Conservation (phyloP, 129 eudicot genomes). For the carrot (Daucus carota) region DH1_v3.0 NC_030385.2:39166501-39167000, state of each 20-base stretch:
- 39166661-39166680: slow-evolving; percentile 29
- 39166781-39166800: slow-evolving; percentile 92
- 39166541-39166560: slow-evolving; percentile 30
- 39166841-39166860: slow-evolving; percentile 37
- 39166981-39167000: slow-evolving; percentile 45
- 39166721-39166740: no score
- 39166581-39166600: slow-evolving; percentile 29
- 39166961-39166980: slow-evolving; percentile 34
- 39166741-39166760: slow-evolving; percentile 78
- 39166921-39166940: slow-evolving; percentile 25
- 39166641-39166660: slow-evolving; percentile 25
- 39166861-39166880: slow-evolving; percentile 30
- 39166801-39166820: slow-evolving; percentile 38
- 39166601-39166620: slow-evolving; percentile 23
- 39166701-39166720: slow-evolving; percentile 46
- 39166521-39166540: slow-evolving; percentile 30
- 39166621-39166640: slow-evolving; percentile 22
- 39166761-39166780: slow-evolving; percentile 69
- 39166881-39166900: no score
- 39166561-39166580: slow-evolving; percentile 29
- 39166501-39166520: slow-evolving; percentile 37
- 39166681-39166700: slow-evolving; percentile 31
- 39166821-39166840: slow-evolving; percentile 31
- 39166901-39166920: slow-evolving; percentile 31
- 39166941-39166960: slow-evolving; percentile 18